Percentiles rank a stretch among this genome's conserved stretches.
Evolutionary conservation across 75 land plant species (phyloP).

Genomic region (Cupressus sempervirens): DNA sequence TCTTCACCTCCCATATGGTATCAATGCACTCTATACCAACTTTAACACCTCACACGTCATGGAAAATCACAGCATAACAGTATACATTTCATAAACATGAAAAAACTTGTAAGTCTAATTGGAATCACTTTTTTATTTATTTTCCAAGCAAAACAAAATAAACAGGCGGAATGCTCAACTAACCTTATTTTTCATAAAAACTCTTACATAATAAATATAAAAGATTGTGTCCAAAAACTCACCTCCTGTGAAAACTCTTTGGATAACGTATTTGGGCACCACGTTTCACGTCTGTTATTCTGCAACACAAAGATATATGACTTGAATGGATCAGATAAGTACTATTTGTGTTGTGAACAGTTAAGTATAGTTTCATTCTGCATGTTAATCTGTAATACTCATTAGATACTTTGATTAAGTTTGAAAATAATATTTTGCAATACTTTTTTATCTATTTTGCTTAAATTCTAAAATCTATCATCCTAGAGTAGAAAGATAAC

Average conservation of each 20-base stretch:
- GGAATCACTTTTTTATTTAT: neutral
- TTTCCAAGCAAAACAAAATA: neutral
- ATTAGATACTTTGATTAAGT: neutral
- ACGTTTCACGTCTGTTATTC: conserved; percentile 85
- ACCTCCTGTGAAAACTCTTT: conserved; percentile 40
- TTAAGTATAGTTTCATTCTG: neutral
- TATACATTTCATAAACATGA: neutral
- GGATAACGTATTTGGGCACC: conserved; percentile 65
- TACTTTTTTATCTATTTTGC: neutral
- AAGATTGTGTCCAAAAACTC: neutral
- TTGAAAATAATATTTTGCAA: neutral
- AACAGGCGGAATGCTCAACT: neutral
- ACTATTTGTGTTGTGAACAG: neutral
- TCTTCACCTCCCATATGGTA: no score
- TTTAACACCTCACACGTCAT: no score
- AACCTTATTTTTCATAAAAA: neutral
- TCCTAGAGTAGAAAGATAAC: neutral
- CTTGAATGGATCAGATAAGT: neutral
- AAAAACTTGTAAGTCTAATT: neutral
- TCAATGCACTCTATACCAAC: no score
- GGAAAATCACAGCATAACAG: neutral
- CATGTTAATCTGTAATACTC: neutral
- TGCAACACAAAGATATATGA: conserved; percentile 10
- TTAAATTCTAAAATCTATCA: neutral
- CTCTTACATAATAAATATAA: neutral